Percentiles rank a stretch among this genome's conserved stretches.
phyloP scores from a whole-genome alignment of 78 protist genomes.

The Dictyostelium intermedium region DNA sequence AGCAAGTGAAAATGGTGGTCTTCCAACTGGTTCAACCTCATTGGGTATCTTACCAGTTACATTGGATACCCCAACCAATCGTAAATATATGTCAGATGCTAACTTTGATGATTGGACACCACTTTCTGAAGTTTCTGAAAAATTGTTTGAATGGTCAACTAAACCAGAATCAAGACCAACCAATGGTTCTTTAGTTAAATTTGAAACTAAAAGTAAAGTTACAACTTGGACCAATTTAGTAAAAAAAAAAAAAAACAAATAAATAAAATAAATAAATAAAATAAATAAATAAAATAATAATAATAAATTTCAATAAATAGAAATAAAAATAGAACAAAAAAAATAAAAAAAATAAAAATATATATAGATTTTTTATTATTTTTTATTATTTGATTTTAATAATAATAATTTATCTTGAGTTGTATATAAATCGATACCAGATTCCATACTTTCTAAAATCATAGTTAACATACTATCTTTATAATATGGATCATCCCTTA shows the following conservation, averaged over 20 bases:
- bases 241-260: not conserved
- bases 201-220: constrained; percentile 47
- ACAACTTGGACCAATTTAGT: constrained; percentile 31
- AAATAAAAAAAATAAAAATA: not conserved
- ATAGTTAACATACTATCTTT: constrained; percentile 48
- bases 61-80: constrained; percentile 92
- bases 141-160: constrained; percentile 72
- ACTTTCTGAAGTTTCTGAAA: constrained; percentile 53
- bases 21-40: constrained; percentile 55
- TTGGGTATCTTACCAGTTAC: constrained; percentile 82
- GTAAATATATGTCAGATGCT: constrained; percentile 89
- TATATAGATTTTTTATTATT: not conserved
- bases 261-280: not conserved
- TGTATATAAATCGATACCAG: constrained; percentile 59
- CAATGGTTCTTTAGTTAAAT: constrained; percentile 22
- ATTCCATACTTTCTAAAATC: constrained; percentile 64
- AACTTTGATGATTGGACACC: constrained; percentile 94
- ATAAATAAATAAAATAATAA: not conserved
- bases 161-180: constrained; percentile 38
- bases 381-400: constrained; percentile 4
- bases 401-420: constrained; percentile 33
- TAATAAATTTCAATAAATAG: too few species aligned
- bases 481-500: constrained; percentile 56
- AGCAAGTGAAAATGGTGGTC: constrained; percentile 66
- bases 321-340: not conserved